Evolutionary conservation across 2,329 filamentous ascomycete species (phyloP).

Genomic region (Paecilomyces sp.): DNA sequence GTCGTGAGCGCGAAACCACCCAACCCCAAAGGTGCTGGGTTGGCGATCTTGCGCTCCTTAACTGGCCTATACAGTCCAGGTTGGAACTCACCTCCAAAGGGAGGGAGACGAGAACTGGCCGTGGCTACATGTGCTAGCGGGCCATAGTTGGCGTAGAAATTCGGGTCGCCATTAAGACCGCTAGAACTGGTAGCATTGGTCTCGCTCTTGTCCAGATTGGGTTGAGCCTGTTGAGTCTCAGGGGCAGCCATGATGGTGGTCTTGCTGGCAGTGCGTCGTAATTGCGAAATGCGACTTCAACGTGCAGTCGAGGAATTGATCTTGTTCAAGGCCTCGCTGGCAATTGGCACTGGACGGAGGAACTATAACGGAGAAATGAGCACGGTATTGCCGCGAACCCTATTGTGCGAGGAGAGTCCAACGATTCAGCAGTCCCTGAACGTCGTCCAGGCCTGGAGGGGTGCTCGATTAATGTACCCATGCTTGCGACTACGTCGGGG

Average conservation of each 20-base stretch:
- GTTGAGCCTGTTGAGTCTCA: neutral
- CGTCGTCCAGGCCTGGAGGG: neutral
- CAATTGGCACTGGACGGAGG: neutral
- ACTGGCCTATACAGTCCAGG: conserved; percentile 56
- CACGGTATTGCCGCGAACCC: neutral
- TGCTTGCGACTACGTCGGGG: neutral
- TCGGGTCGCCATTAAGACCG: neutral
- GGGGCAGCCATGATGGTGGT: neutral
- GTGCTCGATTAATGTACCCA: neutral
- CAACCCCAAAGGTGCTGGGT: conserved; percentile 66
- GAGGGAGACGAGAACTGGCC: conserved; percentile 37
- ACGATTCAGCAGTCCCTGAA: neutral
- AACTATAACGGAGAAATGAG: neutral
- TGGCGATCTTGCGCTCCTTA: conserved; percentile 60
- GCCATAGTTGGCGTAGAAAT: conserved; percentile 17
- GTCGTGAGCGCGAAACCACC: conserved; percentile 69
- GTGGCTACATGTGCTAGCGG: conserved; percentile 38
- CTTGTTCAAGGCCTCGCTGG: neutral
- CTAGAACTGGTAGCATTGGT: neutral
- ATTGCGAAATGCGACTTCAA: neutral
- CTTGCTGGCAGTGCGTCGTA: neutral
- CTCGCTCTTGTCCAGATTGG: neutral
- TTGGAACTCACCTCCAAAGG: conserved; percentile 63
- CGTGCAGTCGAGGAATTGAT: neutral
- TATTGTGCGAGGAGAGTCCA: neutral